Base-by-base conservation (phyloP, 129 eudicot genomes). In the Calendula officinalis region DNA sequence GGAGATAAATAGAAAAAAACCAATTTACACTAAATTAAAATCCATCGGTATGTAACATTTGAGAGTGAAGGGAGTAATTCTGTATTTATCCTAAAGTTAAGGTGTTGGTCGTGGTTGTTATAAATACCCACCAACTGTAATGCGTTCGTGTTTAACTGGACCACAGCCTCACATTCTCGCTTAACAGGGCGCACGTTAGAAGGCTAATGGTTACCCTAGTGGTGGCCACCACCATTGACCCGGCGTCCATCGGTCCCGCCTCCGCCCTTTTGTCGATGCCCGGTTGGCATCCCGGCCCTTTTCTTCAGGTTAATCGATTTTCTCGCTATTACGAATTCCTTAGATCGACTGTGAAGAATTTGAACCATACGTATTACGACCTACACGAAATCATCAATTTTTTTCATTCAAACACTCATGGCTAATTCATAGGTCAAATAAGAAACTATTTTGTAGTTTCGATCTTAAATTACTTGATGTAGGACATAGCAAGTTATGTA, bases 231-330 rank as follows among this genome's bases (percentile, higher is more conserved):
- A 78, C 95, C 73, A 39, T 39, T n/a, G 95, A 86, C 66, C 90
- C 95, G 10, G 95, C 95, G 13, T 86, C 95, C 22, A 75, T 80
- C 16, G 90, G 90, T 52, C 95, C 95, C 2, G 90, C 95, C 45
- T 80, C 89, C 43, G 82, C 95, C 61, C 90, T 86, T 45, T 62
- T 86, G 34, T 68, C 95, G 61, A 86, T 86, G 95, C 90, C 95
- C 3, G 87, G 77, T 9, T 86, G 95, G 95, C 77, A 80, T 68
- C 90, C 95, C 66, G 86, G 90, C 34, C 90, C 87, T 22, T 55
- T 69, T 46, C 60, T 86, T 50, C 82, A 78, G 89, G 94, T 84
- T 38, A 4, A 46, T 41, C 35, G 30, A n/a, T n/a, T 22, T 22
- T 22, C 30, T 22, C 30, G 30, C 1, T 22, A 0, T 0, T 2